phyloP scores from a whole-genome alignment of 2,329 filamentous ascomycete genomes.

The Scleromitrula shiraiana region DNA sequence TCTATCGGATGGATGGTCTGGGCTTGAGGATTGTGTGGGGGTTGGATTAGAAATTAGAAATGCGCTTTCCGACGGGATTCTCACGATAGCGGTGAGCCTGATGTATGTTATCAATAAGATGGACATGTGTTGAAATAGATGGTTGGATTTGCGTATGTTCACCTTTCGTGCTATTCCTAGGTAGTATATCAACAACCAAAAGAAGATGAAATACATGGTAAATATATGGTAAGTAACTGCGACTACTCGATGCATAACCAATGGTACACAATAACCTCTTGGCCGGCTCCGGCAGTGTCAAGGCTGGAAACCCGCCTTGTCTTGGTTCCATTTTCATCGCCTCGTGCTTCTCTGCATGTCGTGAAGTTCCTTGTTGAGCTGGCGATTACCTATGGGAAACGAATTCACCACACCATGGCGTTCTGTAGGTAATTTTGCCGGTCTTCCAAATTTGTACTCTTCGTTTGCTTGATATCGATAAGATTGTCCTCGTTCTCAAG shows the following conservation, averaged over 20 bases:
- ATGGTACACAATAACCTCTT: no score
- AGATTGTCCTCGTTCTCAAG: background rate
- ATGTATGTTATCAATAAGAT: no score
- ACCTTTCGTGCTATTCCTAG: no score
- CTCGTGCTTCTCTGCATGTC: slow-evolving; percentile 9
- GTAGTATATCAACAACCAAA: no score
- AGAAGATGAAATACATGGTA: no score
- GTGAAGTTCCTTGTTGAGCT: slow-evolving; percentile 4
- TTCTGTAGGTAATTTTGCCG: slow-evolving; percentile 1
- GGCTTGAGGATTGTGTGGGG: no score
- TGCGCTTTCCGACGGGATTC: background rate
- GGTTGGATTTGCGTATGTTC: no score
- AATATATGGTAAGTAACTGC: no score
- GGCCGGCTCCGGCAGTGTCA: slow-evolving; percentile 1
- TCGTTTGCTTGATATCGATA: background rate
- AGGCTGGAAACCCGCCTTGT: slow-evolving; percentile 7
- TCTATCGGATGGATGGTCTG: background rate
- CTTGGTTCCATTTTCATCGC: slow-evolving; percentile 1
- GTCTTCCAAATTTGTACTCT: background rate
- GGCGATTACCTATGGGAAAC: background rate
- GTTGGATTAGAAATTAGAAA: slow-evolving; percentile 3
- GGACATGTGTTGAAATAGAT: no score
- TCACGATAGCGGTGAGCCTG: slow-evolving; percentile 6
- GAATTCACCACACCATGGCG: background rate
- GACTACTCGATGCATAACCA: no score